phyloP scores from a whole-genome alignment of 345 rosid species.

The Eucalyptus victrix region DNA sequence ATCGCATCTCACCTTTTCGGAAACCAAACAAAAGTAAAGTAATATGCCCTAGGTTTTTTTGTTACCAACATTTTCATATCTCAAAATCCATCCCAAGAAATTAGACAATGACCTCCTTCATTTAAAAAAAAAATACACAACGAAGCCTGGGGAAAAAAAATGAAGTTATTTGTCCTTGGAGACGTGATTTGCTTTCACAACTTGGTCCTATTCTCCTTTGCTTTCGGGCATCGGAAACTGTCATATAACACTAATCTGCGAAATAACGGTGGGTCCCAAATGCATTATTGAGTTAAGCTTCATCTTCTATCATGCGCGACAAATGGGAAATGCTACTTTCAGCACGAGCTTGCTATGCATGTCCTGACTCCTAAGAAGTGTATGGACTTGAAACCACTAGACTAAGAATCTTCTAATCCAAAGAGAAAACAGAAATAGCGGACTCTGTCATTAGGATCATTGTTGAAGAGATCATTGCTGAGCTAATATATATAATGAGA shows the following conservation, averaged over 20 bases:
- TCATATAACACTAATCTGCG: fast-evolving
- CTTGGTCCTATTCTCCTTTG: background rate
- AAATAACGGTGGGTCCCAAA: background rate
- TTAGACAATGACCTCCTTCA: background rate
- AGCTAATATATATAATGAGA: no score
- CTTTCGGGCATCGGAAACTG: background rate
- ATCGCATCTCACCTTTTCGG: no score
- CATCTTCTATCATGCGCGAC: background rate
- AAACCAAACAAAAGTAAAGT: no score
- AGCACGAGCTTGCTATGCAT: background rate
- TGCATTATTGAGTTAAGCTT: background rate
- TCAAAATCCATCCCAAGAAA: no score
- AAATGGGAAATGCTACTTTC: no score
- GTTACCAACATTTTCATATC: no score
- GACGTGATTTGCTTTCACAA: background rate
- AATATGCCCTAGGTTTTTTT: no score
- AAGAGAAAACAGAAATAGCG: background rate
- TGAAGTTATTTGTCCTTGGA: no score
- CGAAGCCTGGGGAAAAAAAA: background rate
- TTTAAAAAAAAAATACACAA: no score
- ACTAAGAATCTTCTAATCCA: background rate
- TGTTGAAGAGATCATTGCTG: no score
- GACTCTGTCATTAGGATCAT: no score
- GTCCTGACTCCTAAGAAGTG: background rate
- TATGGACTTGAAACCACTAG: background rate